These are phyloP conservation scores for Sonneratia caseolaris DNA, from an alignment of 345 rosid genomes.

Conservation along the genomic window DNA sequence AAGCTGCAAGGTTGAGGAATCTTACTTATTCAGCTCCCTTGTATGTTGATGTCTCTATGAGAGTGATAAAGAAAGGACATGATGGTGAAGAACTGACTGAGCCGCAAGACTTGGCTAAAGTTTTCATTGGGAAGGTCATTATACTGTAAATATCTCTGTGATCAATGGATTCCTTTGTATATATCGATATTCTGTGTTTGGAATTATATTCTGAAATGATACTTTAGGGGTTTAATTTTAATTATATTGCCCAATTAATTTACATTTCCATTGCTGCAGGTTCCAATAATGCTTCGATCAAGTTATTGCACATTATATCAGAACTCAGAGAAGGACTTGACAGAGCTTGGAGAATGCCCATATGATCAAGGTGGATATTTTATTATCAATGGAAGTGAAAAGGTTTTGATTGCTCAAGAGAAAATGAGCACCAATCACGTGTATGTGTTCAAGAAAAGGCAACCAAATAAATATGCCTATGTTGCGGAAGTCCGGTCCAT, in stretches of 20 bases:
- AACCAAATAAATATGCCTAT: conserved; percentile 85
- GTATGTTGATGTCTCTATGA: conserved; percentile 86
- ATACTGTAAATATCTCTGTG: not conserved
- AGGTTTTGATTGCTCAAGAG: conserved; percentile 96
- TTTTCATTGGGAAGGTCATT: conserved; percentile 85
- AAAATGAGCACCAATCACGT: conserved; percentile 99
- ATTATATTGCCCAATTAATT: not conserved
- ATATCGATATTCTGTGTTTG: not conserved
- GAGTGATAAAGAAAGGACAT: conserved; percentile 91
- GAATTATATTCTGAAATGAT: not conserved
- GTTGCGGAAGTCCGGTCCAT: conserved; percentile 95
- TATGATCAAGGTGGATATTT: conserved; percentile 98
- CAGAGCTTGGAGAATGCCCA: conserved; percentile 98
- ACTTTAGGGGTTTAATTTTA: not conserved
- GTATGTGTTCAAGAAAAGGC: conserved; percentile 93
- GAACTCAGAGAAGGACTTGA: conserved; percentile 95
- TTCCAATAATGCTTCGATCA: conserved; percentile 97
- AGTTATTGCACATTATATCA: conserved; percentile 78
- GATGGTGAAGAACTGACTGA: conserved; percentile 98
- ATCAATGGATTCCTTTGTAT: not conserved
- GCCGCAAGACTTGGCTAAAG: conserved; percentile 86
- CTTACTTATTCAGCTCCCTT: conserved; percentile 91
- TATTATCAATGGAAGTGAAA: conserved; percentile 98
- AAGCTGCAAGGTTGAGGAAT: conserved; percentile 97
- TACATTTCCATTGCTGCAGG: conserved; percentile 26